Conservation (phyloP, 257 asterid genomes). For the Solanum neorickii region DNA sequence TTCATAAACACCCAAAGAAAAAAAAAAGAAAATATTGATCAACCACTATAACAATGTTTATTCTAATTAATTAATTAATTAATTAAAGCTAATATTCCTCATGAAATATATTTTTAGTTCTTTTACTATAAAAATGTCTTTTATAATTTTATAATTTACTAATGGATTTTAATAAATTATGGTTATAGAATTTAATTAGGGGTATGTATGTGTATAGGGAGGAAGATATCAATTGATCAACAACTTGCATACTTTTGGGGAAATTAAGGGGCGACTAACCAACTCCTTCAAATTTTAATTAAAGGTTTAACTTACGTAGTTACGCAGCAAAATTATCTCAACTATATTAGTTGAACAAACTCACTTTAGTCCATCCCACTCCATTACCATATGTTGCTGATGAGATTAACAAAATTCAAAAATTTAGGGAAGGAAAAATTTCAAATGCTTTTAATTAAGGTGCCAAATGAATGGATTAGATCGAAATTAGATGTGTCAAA, state of each 20-base stretch:
- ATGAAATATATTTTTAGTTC: not conserved
- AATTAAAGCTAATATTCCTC: not conserved
- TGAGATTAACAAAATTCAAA: not conserved
- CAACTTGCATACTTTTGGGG: slow-evolving; percentile 20
- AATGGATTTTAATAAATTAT: not conserved
- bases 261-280: slow-evolving; percentile 13
- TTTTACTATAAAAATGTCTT: not conserved
- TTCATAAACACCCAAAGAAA: not conserved
- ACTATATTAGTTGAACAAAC: slow-evolving; percentile 49
- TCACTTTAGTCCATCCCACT: slow-evolving; percentile 2
- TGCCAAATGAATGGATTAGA: not conserved
- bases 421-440: not conserved
- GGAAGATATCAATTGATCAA: slow-evolving; percentile 14
- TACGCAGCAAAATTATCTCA: not conserved
- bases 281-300: not conserved
- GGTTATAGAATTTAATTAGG: not conserved
- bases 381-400: not conserved
- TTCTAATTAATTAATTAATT: not conserved
- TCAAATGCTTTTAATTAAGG: not conserved
- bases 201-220: not conserved
- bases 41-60: slow-evolving; percentile 5
- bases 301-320: slow-evolving; percentile 8
- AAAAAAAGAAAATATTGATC: slow-evolving; percentile 10
- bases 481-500: too few species aligned
- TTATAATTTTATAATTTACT: not conserved